Percentiles rank a stretch among this genome's conserved stretches.
These are phyloP conservation scores for Gossypium schwendimanii DNA, from an alignment of 441 rosid genomes.

Conservation along the genomic window DNA sequence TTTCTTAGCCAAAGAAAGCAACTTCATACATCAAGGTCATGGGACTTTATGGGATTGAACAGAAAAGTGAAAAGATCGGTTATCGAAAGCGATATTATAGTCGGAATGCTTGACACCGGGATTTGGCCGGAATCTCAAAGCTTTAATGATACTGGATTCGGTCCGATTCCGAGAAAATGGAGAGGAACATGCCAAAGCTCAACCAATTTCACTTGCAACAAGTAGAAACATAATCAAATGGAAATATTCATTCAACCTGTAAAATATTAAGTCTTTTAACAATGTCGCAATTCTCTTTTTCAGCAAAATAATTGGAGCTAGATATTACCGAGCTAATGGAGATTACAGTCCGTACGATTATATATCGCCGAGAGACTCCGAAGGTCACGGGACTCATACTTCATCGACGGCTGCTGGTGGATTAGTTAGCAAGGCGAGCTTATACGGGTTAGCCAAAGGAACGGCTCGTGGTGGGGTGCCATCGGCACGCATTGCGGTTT, in stretches of 20 bases:
- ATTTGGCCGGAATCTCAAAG: conserved; percentile 32
- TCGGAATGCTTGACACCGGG: conserved; percentile 31
- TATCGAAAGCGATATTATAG: conserved; percentile 15
- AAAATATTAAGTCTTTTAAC: neutral
- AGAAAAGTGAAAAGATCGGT: conserved; percentile 6
- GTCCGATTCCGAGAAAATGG: conserved; percentile 27
- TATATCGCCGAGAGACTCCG: neutral
- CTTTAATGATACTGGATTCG: conserved; percentile 28
- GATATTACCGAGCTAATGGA: conserved; percentile 17
- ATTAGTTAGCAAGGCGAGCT: conserved; percentile 15
- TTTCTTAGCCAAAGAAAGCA: conserved; percentile 5
- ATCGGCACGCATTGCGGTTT: conserved; percentile 20
- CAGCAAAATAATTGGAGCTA: conserved; percentile 27
- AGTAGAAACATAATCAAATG: conserved; percentile 7
- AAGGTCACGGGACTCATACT: conserved; percentile 28
- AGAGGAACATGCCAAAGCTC: conserved; percentile 28
- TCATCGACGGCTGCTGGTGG: conserved; percentile 25
- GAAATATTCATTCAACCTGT: neutral
- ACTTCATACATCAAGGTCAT: conserved; percentile 7
- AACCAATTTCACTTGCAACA: conserved; percentile 22
- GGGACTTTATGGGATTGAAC: conserved; percentile 6
- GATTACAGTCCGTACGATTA: neutral
- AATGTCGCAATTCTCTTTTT: neutral
- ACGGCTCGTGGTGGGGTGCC: conserved; percentile 28
- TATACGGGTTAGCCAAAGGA: conserved; percentile 19